Conservation (phyloP, 2,329 filamentous ascomycete species). For the Microcera coccophila region DNA sequence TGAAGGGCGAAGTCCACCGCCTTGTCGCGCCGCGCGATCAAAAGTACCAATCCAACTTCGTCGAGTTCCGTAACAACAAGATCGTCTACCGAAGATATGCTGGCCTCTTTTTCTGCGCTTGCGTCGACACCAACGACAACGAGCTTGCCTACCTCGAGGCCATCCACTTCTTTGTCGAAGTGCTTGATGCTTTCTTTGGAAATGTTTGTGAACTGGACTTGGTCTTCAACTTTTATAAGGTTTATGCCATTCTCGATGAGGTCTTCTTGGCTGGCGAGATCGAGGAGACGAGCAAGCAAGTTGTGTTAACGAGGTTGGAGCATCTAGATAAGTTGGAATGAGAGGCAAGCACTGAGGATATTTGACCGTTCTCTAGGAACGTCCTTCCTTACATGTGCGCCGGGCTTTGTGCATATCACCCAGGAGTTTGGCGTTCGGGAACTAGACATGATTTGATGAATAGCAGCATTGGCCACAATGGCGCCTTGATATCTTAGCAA, state of each 20-base stretch:
- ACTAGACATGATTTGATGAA: neutral
- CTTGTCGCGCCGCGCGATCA: constrained; percentile 96
- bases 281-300: constrained; percentile 97
- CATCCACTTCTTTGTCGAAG: constrained; percentile 99
- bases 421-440: neutral
- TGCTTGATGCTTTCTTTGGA: constrained; percentile 96
- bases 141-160: constrained; percentile 95
- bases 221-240: constrained; percentile 77
- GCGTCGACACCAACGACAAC: constrained; percentile 98
- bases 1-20: constrained; percentile 98
- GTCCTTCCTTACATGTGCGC: too few relatives aligned
- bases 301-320: constrained; percentile 88
- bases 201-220: constrained; percentile 98
- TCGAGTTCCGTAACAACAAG: constrained; percentile 93
- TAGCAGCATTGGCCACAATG: neutral
- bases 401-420: neutral
- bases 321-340: constrained; percentile 95
- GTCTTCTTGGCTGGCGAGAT: constrained; percentile 97
- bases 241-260: constrained; percentile 97
- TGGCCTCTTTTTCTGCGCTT: constrained; percentile 97
- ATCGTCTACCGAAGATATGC: constrained; percentile 97
- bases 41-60: constrained; percentile 99
- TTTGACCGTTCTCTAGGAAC: too few relatives aligned
- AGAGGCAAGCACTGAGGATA: constrained; percentile 1
- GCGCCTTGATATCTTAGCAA: neutral